These are phyloP conservation scores for Berkeleyomyces basicola DNA, from an alignment of 2,329 filamentous ascomycete species.

Conservation along the genomic window DNA sequence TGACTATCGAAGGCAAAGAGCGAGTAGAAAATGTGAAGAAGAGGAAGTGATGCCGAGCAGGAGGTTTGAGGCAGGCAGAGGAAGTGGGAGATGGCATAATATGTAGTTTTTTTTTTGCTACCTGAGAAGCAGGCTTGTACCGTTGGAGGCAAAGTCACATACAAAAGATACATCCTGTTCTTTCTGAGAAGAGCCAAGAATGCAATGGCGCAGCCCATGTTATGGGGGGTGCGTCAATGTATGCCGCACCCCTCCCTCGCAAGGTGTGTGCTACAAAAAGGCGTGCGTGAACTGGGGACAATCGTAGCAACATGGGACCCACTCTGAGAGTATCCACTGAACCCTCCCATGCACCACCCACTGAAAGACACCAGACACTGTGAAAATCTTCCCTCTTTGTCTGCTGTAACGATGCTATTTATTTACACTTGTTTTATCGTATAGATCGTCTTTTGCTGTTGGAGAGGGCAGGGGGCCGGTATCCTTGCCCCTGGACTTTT, in stretches of 20 bases:
- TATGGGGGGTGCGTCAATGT: neutral
- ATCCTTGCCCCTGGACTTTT: neutral
- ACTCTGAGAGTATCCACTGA: too few relatives aligned
- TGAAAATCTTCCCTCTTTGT: neutral
- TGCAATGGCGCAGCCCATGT: neutral
- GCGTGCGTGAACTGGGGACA: too few relatives aligned
- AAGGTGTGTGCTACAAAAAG: neutral
- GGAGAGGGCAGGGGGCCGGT: too few relatives aligned
- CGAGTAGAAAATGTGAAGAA: neutral
- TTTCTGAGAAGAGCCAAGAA: neutral
- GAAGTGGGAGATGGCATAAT: constrained; percentile 4
- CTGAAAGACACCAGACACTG: neutral
- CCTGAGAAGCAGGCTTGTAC: neutral
- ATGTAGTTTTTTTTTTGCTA: constrained; percentile 10
- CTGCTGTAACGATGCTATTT: neutral
- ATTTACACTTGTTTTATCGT: neutral
- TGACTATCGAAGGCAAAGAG: neutral
- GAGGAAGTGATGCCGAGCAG: neutral
- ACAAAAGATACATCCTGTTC: neutral
- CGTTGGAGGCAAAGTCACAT: neutral
- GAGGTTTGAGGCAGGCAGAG: neutral
- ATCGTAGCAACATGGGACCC: too few relatives aligned
- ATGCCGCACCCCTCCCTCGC: neutral
- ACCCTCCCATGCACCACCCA: too few relatives aligned
- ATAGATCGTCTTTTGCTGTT: neutral